A percentile compares a stretch with the other conserved stretches of the same genome.
Conservation (phyloP, 2,329 filamentous ascomycete genomes). For the Trichothecium sympodiale region DNA sequence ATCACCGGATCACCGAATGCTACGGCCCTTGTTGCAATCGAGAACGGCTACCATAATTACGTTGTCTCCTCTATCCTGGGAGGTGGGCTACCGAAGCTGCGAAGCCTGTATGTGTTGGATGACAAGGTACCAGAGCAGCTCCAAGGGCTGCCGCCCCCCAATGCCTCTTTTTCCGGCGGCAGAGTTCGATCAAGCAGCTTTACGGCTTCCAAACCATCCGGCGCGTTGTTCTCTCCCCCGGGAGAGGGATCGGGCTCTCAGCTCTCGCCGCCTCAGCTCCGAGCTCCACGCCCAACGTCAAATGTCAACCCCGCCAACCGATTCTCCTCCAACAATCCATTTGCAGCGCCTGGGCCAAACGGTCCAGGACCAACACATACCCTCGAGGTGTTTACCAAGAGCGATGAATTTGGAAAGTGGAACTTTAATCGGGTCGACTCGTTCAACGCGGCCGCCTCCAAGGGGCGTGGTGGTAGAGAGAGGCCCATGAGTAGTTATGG, state of each 20-base stretch:
- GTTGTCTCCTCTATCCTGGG: constrained; percentile 72
- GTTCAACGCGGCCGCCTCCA: constrained; percentile 7
- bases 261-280: constrained; percentile 14
- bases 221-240: constrained; percentile 1
- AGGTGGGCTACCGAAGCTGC: constrained; percentile 62
- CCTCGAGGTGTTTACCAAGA: constrained; percentile 50
- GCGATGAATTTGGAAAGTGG: constrained; percentile 47
- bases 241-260: constrained; percentile 10
- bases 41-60: constrained; percentile 68
- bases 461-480: constrained; percentile 12
- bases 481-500: constrained; percentile 47
- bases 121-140: constrained; percentile 72
- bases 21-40: constrained; percentile 45
- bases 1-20: constrained; percentile 52
- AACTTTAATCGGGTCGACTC: constrained; percentile 40
- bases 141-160: constrained; percentile 58
- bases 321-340: constrained; percentile 52
- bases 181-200: constrained; percentile 17
- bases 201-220: constrained; percentile 1
- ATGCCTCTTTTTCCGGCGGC: constrained; percentile 17
- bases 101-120: constrained; percentile 76
- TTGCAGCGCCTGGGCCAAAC: constrained; percentile 25
- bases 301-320: constrained; percentile 23
- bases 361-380: constrained; percentile 34
- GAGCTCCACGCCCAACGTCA: constrained; percentile 15